phyloP scores from a whole-genome alignment of 805 yeast genomes.

The Candida hispaniensis region DNA sequence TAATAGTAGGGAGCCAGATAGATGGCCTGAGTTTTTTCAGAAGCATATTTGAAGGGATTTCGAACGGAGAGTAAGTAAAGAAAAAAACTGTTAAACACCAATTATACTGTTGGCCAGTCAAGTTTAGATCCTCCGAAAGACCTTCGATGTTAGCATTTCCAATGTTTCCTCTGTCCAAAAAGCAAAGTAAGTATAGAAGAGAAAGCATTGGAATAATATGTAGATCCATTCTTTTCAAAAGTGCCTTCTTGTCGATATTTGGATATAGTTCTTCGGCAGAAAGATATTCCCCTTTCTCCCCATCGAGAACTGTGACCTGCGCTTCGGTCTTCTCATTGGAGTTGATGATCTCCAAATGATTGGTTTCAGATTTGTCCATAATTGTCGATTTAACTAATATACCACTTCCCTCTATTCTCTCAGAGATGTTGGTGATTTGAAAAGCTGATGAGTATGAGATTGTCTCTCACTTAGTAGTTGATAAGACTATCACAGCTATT shows the following conservation, averaged over 20 bases:
- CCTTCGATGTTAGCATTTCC: conserved; percentile 46
- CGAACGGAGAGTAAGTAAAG: conserved; percentile 23
- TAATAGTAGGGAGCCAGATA: conserved; percentile 27
- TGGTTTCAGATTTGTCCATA: too few relatives aligned
- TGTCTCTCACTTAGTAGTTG: too few relatives aligned
- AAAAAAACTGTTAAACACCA: conserved; percentile 36
- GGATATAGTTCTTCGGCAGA: conserved; percentile 16
- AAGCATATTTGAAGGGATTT: conserved; percentile 22
- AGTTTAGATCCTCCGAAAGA: conserved; percentile 32
- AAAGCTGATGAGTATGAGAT: too few relatives aligned
- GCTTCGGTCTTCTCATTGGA: too few relatives aligned
- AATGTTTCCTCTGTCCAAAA: conserved; percentile 42
- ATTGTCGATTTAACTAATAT: too few relatives aligned
- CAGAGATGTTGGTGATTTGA: too few relatives aligned
- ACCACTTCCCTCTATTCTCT: too few relatives aligned
- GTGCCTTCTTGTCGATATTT: conserved; percentile 16
- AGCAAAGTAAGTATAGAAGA: conserved; percentile 38
- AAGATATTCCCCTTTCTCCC: not conserved
- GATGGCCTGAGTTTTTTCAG: conserved; percentile 30
- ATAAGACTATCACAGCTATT: too few relatives aligned
- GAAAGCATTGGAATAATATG: conserved; percentile 39
- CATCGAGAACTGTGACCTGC: conserved; percentile 1
- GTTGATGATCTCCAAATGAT: too few relatives aligned
- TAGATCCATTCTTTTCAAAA: conserved; percentile 33
- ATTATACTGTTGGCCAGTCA: conserved; percentile 27